Evolutionary conservation across 2,329 filamentous ascomycete genomes (phyloP), one percentile per base, ranked within the genome.

Genomic region (Penicillium sclerotiorum): DNA sequence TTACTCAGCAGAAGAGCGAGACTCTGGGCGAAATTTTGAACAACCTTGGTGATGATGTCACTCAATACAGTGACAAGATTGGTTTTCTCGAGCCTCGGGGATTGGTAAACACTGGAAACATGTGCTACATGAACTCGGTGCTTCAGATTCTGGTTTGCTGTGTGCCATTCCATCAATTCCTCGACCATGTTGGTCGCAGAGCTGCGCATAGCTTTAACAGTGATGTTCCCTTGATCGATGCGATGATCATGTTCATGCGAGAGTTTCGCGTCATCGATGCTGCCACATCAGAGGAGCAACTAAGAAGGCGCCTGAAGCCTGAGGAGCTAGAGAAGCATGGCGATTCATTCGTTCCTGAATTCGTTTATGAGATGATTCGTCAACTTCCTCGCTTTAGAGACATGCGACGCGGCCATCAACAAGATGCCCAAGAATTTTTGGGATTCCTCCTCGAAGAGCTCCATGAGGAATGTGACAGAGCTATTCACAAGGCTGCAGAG

Each of bases 121-220:
- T 97, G 89, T 99, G 94, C 74, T 99, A 99, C 75, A 97, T 99
- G 94, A 99, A 97, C 77, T 96, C 94, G 56, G 93, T 97, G 70
- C 81, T 99, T 58, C 94, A 99, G 87, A 89, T 95, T 67, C 83
- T 99, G 64, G 83, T 96, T 59, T 97, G 92, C 69, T 97, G 92
- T 72, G 81, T 86, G 61, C 94, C 94, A 5, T 99, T 99, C 68
- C 96, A 95, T 72, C 85, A 92, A 65, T 96, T 99, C 66, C 74
- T 99, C 56, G 89, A 95, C 66, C 87, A 92, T 69, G 83, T 96
- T 52, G 85, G 89, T 69, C 89, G 89, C 70, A 87, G 87, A 63
- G 90, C 90, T 46, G 85, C 85, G 23, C 86, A 96, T 73, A 95
- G 88, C 67, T 95, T 99, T 79, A 96, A 96, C 73, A 95, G 89